A percentile compares a stretch with the other conserved stretches of the same genome.
These are phyloP conservation scores for Fusarium sulawesiense DNA, from an alignment of 2,329 filamentous ascomycete genomes.

Conservation along the genomic window DNA sequence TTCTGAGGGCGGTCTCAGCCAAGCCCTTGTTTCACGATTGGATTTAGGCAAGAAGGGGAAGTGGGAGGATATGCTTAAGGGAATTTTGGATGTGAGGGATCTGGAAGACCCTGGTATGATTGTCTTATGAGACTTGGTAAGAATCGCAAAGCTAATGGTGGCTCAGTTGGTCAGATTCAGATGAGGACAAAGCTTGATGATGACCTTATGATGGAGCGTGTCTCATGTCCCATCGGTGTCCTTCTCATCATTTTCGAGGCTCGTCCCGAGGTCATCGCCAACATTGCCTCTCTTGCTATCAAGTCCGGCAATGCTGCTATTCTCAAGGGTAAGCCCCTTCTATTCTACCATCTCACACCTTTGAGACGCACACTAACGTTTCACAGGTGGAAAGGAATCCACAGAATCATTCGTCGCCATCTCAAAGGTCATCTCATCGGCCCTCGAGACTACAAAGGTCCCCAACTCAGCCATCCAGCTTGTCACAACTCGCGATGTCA, in stretches of 20 bases:
- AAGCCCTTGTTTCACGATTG: conserved; percentile 86
- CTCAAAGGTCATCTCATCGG: conserved; percentile 82
- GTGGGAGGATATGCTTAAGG: conserved; percentile 97
- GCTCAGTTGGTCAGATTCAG: conserved; percentile 81
- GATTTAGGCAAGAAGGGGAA: conserved; percentile 89
- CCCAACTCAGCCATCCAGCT: conserved; percentile 91
- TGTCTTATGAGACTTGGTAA: background rate
- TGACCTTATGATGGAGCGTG: conserved; percentile 83
- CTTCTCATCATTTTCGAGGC: conserved; percentile 98
- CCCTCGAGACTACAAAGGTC: conserved; percentile 77
- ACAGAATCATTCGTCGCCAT: conserved; percentile 95
- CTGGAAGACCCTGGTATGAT: conserved; percentile 83
- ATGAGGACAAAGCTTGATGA: conserved; percentile 89
- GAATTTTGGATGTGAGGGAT: conserved; percentile 86
- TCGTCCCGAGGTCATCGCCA: conserved; percentile 96
- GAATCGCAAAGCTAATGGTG: background rate
- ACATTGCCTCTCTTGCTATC: conserved; percentile 94
- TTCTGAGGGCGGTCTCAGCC: conserved; percentile 78
- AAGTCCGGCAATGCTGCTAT: conserved; percentile 98
- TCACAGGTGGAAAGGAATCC: conserved; percentile 88
- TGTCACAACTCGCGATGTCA: conserved; percentile 90
- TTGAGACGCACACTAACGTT: background rate
- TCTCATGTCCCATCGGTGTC: conserved; percentile 96
- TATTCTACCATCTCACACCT: too few species aligned
- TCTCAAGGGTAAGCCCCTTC: conserved; percentile 77